Percentiles rank a stretch among this genome's conserved stretches.
phyloP scores from a whole-genome alignment of 495 filamentous ascomycete species.

The Trichoderma reesei region DNA sequence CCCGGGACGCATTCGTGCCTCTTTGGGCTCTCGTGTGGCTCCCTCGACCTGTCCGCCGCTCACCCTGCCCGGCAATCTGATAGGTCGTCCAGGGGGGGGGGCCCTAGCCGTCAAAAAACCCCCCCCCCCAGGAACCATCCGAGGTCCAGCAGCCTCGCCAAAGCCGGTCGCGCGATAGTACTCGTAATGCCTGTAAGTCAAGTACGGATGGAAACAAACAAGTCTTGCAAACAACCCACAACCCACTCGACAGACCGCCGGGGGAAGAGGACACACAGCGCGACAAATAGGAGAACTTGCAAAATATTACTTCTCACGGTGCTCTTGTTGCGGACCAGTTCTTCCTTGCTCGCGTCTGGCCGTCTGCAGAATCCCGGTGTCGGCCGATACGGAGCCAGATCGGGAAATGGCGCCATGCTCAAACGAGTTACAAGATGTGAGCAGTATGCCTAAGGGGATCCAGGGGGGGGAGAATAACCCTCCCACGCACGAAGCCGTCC shows the following conservation, averaged over 20 bases:
- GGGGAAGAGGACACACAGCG: neutral
- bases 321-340: neutral
- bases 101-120: neutral
- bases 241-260: too few relatives aligned
- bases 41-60: neutral
- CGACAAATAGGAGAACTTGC: neutral
- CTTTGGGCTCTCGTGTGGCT: constrained; percentile 5
- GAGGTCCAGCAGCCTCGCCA: neutral
- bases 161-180: neutral
- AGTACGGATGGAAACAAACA: too few relatives aligned
- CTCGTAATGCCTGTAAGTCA: neutral
- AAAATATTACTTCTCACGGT: neutral
- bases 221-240: too few relatives aligned
- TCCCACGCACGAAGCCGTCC: neutral
- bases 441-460: constrained; percentile 5
- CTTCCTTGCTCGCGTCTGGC: neutral
- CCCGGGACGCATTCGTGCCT: neutral
- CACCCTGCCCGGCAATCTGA: neutral
- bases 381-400: neutral
- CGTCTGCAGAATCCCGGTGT: neutral
- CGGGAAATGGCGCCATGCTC: constrained; percentile 1
- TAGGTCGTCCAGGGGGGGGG: neutral
- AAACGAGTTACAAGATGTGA: constrained; percentile 8
- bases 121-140: neutral
- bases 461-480: neutral